A percentile compares a stretch with the other conserved stretches of the same genome.
Evolutionary conservation across 2,329 filamentous ascomycete genomes (phyloP).

Genomic region (Talaromyces sp.): DNA sequence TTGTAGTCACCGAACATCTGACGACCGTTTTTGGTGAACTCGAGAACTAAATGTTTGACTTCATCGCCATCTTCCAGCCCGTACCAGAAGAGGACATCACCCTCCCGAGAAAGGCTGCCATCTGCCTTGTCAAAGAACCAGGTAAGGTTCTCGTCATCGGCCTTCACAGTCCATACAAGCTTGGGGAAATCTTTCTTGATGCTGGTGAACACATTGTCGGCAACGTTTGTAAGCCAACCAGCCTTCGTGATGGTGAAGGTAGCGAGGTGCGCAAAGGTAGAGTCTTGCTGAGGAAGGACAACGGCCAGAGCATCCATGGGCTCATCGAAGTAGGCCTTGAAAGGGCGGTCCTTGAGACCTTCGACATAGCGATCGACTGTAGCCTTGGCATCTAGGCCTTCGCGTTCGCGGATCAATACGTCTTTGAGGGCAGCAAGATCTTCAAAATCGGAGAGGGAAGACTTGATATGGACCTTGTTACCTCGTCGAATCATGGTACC

Average conservation of each 20-base stretch:
- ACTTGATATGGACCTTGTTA: constrained; percentile 77
- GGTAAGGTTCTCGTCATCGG: constrained; percentile 91
- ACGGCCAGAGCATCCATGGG: constrained; percentile 89
- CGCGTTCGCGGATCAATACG: constrained; percentile 75
- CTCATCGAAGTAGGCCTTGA: constrained; percentile 93
- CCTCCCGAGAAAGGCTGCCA: constrained; percentile 79
- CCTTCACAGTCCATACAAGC: constrained; percentile 93
- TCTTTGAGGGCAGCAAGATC: constrained; percentile 75
- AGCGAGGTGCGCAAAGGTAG: constrained; percentile 74
- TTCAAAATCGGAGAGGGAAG: constrained; percentile 68
- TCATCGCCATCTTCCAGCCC: constrained; percentile 78
- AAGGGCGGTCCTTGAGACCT: constrained; percentile 69
- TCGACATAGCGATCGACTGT: constrained; percentile 86
- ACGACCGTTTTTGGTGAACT: constrained; percentile 77
- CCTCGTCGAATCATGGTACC: constrained; percentile 89
- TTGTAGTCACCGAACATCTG: constrained; percentile 88
- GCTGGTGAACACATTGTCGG: constrained; percentile 89
- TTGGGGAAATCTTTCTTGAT: constrained; percentile 92
- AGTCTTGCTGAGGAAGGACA: constrained; percentile 66
- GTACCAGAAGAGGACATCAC: constrained; percentile 95
- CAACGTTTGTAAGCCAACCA: constrained; percentile 90
- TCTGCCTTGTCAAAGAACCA: constrained; percentile 99
- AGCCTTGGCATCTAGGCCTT: constrained; percentile 74
- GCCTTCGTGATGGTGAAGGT: constrained; percentile 91
- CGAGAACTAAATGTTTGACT: constrained; percentile 76